A percentile compares a stretch with the other conserved stretches of the same genome.
Conservation (phyloP, 2,329 filamentous ascomycete species). For the Alternaria infectoria region DNA sequence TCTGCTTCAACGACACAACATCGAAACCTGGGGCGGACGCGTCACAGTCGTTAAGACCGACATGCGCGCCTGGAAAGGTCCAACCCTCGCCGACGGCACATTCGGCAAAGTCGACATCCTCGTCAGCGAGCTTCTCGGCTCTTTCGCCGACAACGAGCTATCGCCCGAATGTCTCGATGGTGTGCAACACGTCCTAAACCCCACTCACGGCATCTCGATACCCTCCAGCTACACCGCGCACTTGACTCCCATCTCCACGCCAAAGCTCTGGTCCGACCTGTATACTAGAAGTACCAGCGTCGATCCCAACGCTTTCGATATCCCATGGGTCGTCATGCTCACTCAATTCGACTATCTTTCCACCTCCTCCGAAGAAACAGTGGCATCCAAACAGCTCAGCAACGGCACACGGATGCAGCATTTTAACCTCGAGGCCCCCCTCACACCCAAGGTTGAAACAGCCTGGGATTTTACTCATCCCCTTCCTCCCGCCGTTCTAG, state of each 20-base stretch:
- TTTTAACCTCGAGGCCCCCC: conserved; percentile 39
- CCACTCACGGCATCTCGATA: conserved; percentile 87
- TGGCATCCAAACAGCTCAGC: conserved; percentile 60
- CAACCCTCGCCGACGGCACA: conserved; percentile 60
- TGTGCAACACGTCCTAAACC: conserved; percentile 85
- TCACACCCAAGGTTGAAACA: conserved; percentile 66
- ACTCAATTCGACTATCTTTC: conserved; percentile 88
- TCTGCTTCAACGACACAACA: conserved; percentile 85
- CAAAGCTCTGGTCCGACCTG: conserved; percentile 84
- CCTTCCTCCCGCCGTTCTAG: conserved; percentile 65
- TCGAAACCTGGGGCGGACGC: conserved; percentile 74
- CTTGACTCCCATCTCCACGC: conserved; percentile 87
- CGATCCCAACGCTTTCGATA: conserved; percentile 80
- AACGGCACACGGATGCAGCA: conserved; percentile 40
- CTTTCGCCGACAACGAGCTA: conserved; percentile 96
- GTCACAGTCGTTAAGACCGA: conserved; percentile 94
- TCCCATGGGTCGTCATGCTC: conserved; percentile 92
- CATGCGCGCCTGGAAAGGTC: conserved; percentile 96
- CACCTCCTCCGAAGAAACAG: conserved; percentile 49
- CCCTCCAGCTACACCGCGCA: conserved; percentile 93
- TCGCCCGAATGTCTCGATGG: conserved; percentile 96
- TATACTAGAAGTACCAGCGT: conserved; percentile 61
- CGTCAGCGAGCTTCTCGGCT: conserved; percentile 91
- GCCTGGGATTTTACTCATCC: conserved; percentile 85
- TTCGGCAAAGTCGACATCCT: conserved; percentile 84